Evolutionary conservation across 306 rosid genomes (phyloP), one percentile per base, ranked within the genome.

Genomic region (Dicorynia guianensis): DNA sequence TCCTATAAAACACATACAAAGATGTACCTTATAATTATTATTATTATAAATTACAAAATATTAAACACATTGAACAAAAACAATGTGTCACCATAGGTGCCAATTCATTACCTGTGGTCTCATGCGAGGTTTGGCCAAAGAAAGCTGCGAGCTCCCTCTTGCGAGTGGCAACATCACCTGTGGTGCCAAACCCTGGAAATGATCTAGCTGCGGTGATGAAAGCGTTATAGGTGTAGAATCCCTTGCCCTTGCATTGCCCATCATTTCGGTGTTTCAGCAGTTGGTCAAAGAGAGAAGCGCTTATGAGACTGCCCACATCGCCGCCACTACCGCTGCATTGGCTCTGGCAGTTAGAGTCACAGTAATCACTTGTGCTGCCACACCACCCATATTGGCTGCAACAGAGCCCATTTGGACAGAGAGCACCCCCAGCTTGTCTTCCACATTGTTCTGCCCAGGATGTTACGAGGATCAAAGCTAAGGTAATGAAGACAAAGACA

Each of bases 61-160:
- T n/a, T n/a, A n/a, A n/a, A n/a, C n/a, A n/a, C n/a, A n/a, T n/a
- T n/a, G n/a, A n/a, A n/a, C n/a, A n/a, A n/a, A n/a, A n/a, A n/a
- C n/a, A n/a, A n/a, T n/a, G n/a, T n/a, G n/a, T n/a, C n/a, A n/a
- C n/a, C n/a, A n/a, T n/a, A n/a, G n/a, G n/a, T n/a, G n/a, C n/a
- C n/a, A n/a, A n/a, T n/a, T n/a, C n/a, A n/a, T n/a, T n/a, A 48
- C 87, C 87, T 0, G 93, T 84, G 47, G 93, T 90, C 81, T 90
- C 96, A 59, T 90, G 96, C n/a, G n/a, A n/a, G n/a, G n/a, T n/a
- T n/a, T n/a, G n/a, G n/a, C n/a, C n/a, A n/a, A n/a, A n/a, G n/a
- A n/a, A n/a, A n/a, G n/a, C n/a, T n/a, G n/a, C n/a, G n/a, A n/a
- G n/a, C n/a, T n/a, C n/a, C n/a, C n/a, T 88, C 77, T 88, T 86